Evolutionary conservation across 305 asterid genomes (phyloP).

Genomic region (Petunia hybrid): DNA sequence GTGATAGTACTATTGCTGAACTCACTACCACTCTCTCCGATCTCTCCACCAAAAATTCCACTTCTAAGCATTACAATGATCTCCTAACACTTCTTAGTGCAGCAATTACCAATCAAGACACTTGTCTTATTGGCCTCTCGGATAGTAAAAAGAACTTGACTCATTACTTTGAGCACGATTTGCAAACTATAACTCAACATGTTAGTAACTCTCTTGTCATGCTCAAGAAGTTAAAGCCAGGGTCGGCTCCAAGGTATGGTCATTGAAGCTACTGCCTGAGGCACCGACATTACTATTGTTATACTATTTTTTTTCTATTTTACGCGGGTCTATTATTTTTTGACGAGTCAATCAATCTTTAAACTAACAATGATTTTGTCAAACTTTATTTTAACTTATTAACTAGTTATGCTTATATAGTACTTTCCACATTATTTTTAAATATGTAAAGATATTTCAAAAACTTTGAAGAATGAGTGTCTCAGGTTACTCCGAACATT

Average conservation of each 20-base stretch:
- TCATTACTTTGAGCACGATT: constrained; percentile 53
- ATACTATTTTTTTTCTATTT: background rate
- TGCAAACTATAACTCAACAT: constrained; percentile 66
- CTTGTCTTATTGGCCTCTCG: constrained; percentile 82
- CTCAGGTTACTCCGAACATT: no score
- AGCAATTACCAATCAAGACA: constrained; percentile 81
- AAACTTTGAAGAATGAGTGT: no score
- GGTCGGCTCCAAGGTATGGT: constrained; percentile 29
- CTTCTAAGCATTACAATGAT: constrained; percentile 56
- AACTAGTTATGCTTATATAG: no score
- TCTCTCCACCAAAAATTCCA: constrained; percentile 44
- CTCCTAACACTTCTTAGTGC: constrained; percentile 75
- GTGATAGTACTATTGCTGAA: constrained; percentile 54
- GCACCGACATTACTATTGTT: background rate
- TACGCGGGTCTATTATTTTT: background rate
- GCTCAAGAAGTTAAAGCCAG: constrained; percentile 63
- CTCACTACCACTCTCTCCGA: constrained; percentile 52
- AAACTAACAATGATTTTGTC: no score
- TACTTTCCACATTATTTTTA: no score
- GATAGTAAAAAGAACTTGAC: constrained; percentile 58
- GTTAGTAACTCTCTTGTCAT: constrained; percentile 79
- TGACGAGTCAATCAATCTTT: no score
- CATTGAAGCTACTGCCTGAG: constrained; percentile 59
- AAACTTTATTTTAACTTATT: no score
- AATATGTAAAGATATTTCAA: no score